These are phyloP conservation scores for Alternaria ventricosa DNA, from an alignment of 2,329 filamentous ascomycete genomes.

Conservation along the genomic window DNA sequence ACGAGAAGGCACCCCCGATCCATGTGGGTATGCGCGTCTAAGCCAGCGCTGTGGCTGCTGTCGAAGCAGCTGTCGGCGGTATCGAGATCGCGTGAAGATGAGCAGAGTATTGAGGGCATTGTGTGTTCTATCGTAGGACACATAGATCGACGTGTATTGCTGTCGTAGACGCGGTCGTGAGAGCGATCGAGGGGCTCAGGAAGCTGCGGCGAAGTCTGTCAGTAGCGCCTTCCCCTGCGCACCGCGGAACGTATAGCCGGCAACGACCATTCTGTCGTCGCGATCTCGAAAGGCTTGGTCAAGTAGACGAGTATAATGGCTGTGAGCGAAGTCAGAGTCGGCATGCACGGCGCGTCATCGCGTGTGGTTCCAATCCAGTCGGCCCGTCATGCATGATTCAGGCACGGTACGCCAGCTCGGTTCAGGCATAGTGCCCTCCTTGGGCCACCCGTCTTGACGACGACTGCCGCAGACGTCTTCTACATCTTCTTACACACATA, in stretches of 20 bases:
- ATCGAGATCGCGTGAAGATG: background rate
- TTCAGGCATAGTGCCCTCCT: conserved; percentile 3
- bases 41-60: background rate
- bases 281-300: background rate
- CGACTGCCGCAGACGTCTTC: background rate
- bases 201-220: background rate
- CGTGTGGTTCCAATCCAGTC: background rate
- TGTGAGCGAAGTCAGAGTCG: background rate
- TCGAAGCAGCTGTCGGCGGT: background rate
- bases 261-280: background rate
- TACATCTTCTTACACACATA: no score
- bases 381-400: background rate
- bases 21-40: background rate
- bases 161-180: background rate
- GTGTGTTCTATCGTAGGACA: background rate
- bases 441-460: background rate
- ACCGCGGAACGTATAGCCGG: background rate
- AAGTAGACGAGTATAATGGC: background rate
- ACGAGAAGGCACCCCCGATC: background rate
- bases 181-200: background rate
- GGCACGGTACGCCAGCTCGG: background rate
- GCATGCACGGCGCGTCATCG: background rate
- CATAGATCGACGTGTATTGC: background rate
- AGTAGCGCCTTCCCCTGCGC: background rate
- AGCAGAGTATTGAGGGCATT: background rate